Conservation (phyloP, 1,284 basidiomycete genomes). For the Trametes sp. region DNA sequence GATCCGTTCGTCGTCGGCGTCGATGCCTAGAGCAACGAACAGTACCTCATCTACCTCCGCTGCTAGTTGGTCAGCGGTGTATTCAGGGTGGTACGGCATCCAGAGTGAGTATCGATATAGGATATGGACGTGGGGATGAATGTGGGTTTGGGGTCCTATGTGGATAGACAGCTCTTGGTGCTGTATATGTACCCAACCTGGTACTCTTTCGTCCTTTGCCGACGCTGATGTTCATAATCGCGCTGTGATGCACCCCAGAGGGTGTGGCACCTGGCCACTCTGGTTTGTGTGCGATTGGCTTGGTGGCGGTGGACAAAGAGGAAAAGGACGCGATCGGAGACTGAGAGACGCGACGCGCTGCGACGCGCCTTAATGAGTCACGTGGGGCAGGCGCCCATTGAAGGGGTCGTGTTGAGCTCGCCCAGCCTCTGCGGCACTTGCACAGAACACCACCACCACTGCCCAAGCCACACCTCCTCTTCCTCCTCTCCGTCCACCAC, state of each 20-base stretch:
- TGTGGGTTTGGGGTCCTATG: background rate
- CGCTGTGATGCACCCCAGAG: too few species aligned
- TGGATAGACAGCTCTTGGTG: background rate
- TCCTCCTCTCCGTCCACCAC: background rate
- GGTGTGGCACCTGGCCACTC: too few species aligned
- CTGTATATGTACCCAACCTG: background rate
- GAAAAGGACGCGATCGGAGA: background rate
- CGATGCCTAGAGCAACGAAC: background rate
- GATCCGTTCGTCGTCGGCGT: background rate
- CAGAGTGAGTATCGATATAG: too few species aligned
- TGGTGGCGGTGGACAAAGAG: too few species aligned
- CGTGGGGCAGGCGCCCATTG: slow-evolving; percentile 18
- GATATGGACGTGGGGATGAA: too few species aligned
- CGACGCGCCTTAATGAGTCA: slow-evolving; percentile 25
- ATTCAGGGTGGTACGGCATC: background rate
- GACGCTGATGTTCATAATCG: background rate
- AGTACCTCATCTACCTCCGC: background rate
- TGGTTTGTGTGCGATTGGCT: too few species aligned
- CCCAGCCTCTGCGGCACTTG: slow-evolving; percentile 18
- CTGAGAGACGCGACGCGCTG: slow-evolving; percentile 5
- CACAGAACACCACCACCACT: slow-evolving; percentile 18
- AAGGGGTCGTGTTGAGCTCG: slow-evolving; percentile 24
- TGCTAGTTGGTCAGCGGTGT: background rate
- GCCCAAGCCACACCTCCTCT: slow-evolving; percentile 10
- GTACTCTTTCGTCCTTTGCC: background rate